Evolutionary conservation across 192 early-diverging fungal genomes (phyloP), one percentile per base, ranked within the genome.

Genomic region (Geosiphon pyriformis): DNA sequence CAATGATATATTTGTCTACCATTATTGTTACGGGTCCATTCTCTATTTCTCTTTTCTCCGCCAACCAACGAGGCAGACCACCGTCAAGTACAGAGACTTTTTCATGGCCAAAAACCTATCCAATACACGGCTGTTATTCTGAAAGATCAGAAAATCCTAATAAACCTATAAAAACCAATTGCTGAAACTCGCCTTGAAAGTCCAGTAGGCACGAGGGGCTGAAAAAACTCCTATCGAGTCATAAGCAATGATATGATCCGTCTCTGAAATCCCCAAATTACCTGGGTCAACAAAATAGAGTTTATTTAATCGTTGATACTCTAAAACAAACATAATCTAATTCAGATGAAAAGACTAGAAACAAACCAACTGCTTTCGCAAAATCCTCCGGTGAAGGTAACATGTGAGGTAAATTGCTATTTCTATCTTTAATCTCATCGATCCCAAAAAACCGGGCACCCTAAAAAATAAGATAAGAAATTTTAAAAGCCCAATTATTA

Each of bases 371-470:
- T 26, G 85, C 83, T 0, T 82, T 58, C 30, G 79, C 88, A 81
- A 98, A 96, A 25, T 80, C 76, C 42, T 77, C 71, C 10, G 82
- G 71, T 23, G 83, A 75, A 0, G 96, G 96, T 31, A 96, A 80
- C 94, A 96, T 95, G 68, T 98, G 96, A 11, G 96, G 96, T 23
- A 95, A 72, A 67, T 76, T 32, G 34, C 68, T 81, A 20, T 82
- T 69, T 30, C 81, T 76, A 71, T 96, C 94, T 53, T 92, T 88
- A 57, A 92, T 80, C 10, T 75, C 76, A 74, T 96, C 96, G 57
- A 98, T 92, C 59, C 93, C 93, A 72, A 98, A 95, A 74, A 90
- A 95, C 32, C 82, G 88, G 6, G 93, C 88, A 61, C 83, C 80
- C 33, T 82, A 67, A 27, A 72, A 73, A 58, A 30, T 51, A 37